These are phyloP conservation scores for Babesia ovata DNA, from an alignment of 169 alveolate species.

Conservation along the genomic window DNA sequence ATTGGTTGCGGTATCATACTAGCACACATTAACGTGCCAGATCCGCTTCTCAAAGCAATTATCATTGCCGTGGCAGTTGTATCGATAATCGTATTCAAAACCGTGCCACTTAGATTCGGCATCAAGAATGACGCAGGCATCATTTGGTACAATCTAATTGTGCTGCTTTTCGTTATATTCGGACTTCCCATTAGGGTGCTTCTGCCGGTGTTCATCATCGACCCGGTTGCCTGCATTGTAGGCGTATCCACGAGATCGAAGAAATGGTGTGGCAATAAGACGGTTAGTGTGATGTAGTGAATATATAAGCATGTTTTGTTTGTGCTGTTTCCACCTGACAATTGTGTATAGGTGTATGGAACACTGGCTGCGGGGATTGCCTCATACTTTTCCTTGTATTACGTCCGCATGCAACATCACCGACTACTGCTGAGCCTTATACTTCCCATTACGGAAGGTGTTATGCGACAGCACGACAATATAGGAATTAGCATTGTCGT, in stretches of 20 bases:
- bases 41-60: background rate
- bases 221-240: constrained; percentile 56
- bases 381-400: constrained; percentile 33
- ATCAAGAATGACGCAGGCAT: constrained; percentile 50
- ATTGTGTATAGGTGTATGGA: constrained; percentile 40
- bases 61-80: constrained; percentile 38
- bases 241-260: constrained; percentile 18
- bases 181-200: constrained; percentile 45
- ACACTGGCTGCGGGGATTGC: constrained; percentile 35
- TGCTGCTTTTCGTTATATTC: constrained; percentile 14
- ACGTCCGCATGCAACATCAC: constrained; percentile 21
- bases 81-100: constrained; percentile 15
- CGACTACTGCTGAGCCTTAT: constrained; percentile 22
- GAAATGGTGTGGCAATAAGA: constrained; percentile 55
- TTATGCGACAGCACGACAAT: constrained; percentile 40
- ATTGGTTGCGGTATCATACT: constrained; percentile 53
- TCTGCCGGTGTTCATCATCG: constrained; percentile 58
- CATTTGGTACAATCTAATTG: constrained; percentile 43
- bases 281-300: constrained; percentile 23
- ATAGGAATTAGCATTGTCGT: constrained; percentile 37
- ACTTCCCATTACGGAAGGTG: constrained; percentile 38
- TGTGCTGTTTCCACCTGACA: background rate
- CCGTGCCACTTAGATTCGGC: constrained; percentile 48
- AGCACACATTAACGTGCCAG: constrained; percentile 48
- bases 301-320: background rate